Evolutionary conservation across 2,329 filamentous ascomycete species (phyloP).

Genomic region (Fusarium sp.): DNA sequence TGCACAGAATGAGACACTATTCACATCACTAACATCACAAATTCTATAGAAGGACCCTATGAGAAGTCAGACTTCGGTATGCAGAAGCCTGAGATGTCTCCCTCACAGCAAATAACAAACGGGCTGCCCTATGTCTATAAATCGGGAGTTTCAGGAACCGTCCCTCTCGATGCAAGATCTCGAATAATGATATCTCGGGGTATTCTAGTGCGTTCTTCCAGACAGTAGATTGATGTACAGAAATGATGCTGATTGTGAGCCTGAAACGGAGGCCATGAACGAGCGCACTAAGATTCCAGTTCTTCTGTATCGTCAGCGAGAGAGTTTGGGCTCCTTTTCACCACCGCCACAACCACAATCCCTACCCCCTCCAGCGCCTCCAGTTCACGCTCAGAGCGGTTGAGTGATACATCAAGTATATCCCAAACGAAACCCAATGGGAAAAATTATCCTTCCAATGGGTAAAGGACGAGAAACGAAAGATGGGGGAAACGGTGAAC

Average conservation of each 20-base stretch:
- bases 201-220: neutral
- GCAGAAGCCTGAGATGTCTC: neutral
- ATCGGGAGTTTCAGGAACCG: neutral
- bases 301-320: neutral
- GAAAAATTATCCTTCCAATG: too few species aligned
- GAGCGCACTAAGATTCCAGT: fast-evolving
- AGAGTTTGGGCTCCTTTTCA: neutral
- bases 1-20: neutral
- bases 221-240: neutral
- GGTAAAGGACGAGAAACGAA: neutral
- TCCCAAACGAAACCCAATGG: neutral
- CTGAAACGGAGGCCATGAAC: too few species aligned
- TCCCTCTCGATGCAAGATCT: neutral
- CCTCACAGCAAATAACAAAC: neutral
- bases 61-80: too few species aligned
- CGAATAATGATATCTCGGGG: too few species aligned
- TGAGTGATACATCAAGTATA: neutral
- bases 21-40: neutral
- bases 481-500: neutral
- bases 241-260: neutral
- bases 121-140: neutral
- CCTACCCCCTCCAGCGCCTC: too few species aligned
- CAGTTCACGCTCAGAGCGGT: too few species aligned
- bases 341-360: too few species aligned
- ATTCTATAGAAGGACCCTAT: neutral